Evolutionary conservation across 2,329 filamentous ascomycete species (phyloP).

Genomic region (Aspergillus pseudonomiae): DNA sequence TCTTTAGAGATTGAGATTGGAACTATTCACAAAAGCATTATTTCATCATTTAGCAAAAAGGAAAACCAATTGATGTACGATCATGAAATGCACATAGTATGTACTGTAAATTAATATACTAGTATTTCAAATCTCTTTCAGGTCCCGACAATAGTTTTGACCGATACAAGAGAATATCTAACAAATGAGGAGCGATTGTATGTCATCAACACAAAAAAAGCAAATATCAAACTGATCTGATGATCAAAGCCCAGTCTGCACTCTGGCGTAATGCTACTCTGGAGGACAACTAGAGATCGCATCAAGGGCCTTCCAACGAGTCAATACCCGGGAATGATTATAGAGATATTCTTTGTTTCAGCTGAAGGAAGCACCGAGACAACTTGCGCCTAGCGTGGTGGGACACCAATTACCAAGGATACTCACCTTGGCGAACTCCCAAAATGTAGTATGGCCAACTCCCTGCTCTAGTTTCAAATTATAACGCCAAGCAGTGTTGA

Average conservation of each 20-base stretch:
- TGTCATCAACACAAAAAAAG: background rate
- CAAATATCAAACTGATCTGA: background rate
- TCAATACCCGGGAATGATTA: too few species aligned
- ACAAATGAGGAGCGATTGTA: background rate
- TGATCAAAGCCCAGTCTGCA: background rate
- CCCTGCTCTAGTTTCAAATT: background rate
- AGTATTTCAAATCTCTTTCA: background rate
- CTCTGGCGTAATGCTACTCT: background rate
- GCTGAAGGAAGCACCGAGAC: background rate
- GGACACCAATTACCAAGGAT: background rate
- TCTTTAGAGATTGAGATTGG: background rate
- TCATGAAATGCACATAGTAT: background rate
- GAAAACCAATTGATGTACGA: background rate
- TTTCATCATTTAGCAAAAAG: background rate
- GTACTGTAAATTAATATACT: too few species aligned
- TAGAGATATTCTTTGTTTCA: background rate
- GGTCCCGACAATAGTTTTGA: background rate
- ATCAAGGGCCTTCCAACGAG: background rate
- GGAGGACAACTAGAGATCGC: background rate
- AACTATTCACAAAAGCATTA: background rate
- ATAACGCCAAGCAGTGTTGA: background rate
- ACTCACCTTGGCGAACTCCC: background rate
- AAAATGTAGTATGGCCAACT: background rate
- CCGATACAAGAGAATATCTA: too few species aligned
- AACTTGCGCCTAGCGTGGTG: background rate